Conservation (phyloP, 441 rosid genomes). For the Biscutella laevigata region DNA sequence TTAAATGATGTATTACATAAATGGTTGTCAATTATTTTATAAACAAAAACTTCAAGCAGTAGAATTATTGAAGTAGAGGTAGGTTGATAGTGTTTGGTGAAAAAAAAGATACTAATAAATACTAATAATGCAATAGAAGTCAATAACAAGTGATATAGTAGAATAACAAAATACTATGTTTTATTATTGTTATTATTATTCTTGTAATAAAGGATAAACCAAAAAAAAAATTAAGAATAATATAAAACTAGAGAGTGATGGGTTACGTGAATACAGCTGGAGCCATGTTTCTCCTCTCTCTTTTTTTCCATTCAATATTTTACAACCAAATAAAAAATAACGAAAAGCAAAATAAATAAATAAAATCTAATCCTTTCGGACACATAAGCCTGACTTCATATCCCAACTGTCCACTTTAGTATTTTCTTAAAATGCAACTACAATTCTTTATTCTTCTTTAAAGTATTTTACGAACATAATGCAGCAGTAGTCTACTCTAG, state of each 20-base stretch:
- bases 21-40: slow-evolving; percentile 14
- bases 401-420: slow-evolving; percentile 13
- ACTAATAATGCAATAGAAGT: slow-evolving; percentile 17
- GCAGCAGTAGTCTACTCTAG: slow-evolving; percentile 8
- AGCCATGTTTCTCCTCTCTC: slow-evolving; percentile 33
- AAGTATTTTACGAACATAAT: slow-evolving; percentile 8
- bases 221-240: background rate
- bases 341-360: slow-evolving; percentile 11
- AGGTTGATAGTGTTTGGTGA: slow-evolving; percentile 23
- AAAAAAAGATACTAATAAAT: background rate
- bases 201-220: slow-evolving; percentile 1
- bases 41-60: slow-evolving; percentile 2
- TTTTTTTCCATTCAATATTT: slow-evolving; percentile 16
- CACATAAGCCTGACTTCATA: slow-evolving; percentile 39
- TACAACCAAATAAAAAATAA: slow-evolving; percentile 16
- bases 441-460: background rate
- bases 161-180: background rate
- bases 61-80: slow-evolving; percentile 20
- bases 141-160: slow-evolving; percentile 13
- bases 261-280: slow-evolving; percentile 76
- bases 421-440: slow-evolving; percentile 9
- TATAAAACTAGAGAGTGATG: slow-evolving; percentile 25
- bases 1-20: background rate
- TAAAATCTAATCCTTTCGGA: slow-evolving; percentile 39
- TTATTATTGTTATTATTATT: background rate